A percentile compares a stretch with the other conserved stretches of the same genome.
These are phyloP conservation scores for Boletus barrowsii DNA, from an alignment of 768 basidiomycete species.

Conservation along the genomic window DNA sequence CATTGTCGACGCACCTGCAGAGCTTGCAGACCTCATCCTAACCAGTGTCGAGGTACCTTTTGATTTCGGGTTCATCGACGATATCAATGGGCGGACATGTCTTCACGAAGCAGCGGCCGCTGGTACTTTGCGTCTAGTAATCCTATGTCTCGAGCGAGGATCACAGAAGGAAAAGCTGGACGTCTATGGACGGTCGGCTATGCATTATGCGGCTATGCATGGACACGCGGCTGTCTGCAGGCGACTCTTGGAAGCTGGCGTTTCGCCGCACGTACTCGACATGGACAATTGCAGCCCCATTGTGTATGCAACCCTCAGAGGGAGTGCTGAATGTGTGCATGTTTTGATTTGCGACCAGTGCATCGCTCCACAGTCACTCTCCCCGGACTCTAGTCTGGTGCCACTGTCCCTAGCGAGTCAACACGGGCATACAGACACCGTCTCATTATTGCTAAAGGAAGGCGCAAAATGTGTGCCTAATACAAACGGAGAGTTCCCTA, in stretches of 20 bases:
- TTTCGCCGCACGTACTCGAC: conserved; percentile 71
- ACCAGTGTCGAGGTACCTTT: conserved; percentile 65
- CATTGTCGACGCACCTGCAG: conserved; percentile 72
- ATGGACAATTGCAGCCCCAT: conserved; percentile 94
- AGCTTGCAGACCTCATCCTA: conserved; percentile 73
- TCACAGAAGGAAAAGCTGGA: conserved; percentile 75
- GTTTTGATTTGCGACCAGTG: conserved; percentile 76
- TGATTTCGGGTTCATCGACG: conserved; percentile 90
- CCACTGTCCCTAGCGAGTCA: conserved; percentile 91
- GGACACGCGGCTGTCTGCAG: conserved; percentile 77
- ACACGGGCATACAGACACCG: conserved; percentile 83
- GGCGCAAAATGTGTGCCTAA: conserved; percentile 82
- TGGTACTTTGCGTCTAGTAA: conserved; percentile 72
- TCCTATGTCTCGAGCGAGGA: conserved; percentile 72
- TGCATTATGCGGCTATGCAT: conserved; percentile 96
- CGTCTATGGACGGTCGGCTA: conserved; percentile 86
- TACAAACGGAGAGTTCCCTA: conserved; percentile 94
- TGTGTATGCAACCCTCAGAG: conserved; percentile 87
- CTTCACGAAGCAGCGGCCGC: conserved; percentile 91
- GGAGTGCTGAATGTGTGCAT: conserved; percentile 76
- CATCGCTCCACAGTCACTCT: conserved; percentile 57
- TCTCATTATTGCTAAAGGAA: conserved; percentile 67
- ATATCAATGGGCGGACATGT: conserved; percentile 94
- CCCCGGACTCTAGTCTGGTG: conserved; percentile 64
- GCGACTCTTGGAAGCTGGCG: conserved; percentile 65